Conservation (phyloP, 257 asterid species). For the Forsythia suspensa region DNA sequence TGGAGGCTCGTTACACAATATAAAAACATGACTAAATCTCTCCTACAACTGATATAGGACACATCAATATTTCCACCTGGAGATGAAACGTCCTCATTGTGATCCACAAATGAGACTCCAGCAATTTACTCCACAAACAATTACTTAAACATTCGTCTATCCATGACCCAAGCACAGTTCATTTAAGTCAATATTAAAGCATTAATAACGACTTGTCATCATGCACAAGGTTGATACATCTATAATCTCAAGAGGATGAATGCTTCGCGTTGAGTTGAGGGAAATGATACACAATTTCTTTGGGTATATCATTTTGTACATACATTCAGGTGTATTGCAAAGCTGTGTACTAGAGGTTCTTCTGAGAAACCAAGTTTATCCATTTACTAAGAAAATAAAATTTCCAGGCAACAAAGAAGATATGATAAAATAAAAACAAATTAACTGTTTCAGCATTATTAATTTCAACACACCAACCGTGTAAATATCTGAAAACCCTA, state of each 20-base stretch:
- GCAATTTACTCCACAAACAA: too few species aligned
- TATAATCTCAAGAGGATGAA: background rate
- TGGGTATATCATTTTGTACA: background rate
- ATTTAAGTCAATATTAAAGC: too few species aligned
- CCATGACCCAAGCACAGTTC: too few species aligned
- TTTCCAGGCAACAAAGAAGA: background rate
- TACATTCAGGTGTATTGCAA: background rate
- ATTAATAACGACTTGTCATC: too few species aligned
- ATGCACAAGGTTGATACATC: too few species aligned
- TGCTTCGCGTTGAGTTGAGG: background rate
- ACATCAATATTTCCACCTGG: too few species aligned
- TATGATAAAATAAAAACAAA: background rate
- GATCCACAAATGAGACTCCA: too few species aligned
- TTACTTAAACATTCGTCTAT: too few species aligned
- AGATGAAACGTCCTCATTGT: too few species aligned
- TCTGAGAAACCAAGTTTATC: background rate
- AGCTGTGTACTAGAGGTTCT: background rate
- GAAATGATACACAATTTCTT: background rate
- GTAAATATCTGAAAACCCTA: conserved; percentile 24
- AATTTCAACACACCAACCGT: conserved; percentile 8
- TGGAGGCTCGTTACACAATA: too few species aligned
- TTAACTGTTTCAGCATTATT: conserved; percentile 1
- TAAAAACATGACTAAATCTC: too few species aligned
- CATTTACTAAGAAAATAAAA: background rate
- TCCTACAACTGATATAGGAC: too few species aligned